Conservation (phyloP, 805 yeast genomes). For the Clavispora carvajalis region DNA sequence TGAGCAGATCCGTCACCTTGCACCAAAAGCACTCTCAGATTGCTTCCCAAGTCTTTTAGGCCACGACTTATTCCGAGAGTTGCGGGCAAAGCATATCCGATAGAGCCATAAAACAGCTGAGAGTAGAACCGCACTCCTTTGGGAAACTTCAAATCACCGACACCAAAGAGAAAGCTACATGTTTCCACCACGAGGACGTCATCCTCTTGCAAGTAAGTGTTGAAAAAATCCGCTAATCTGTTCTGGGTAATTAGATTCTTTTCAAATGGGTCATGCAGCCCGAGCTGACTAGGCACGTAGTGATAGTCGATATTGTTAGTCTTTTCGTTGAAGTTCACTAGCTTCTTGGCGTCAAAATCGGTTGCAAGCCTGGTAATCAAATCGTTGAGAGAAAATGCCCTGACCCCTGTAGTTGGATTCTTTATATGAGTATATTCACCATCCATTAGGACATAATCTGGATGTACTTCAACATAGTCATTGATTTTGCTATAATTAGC, state of each 20-base stretch:
- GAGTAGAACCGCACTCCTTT: conserved; percentile 46
- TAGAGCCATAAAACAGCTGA: conserved; percentile 77
- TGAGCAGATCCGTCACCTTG: conserved; percentile 96
- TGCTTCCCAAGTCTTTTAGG: conserved; percentile 45
- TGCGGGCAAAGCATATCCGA: conserved; percentile 86
- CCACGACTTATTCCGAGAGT: conserved; percentile 80
- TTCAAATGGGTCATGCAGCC: conserved; percentile 3
- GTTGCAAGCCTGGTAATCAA: conserved; percentile 28
- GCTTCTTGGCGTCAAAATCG: conserved; percentile 13
- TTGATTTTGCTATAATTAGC: conserved; percentile 18
- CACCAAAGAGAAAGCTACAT: conserved; percentile 75
- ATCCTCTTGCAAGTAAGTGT: conserved; percentile 43
- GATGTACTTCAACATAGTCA: conserved; percentile 33
- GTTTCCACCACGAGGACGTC: conserved; percentile 80
- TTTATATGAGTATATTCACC: conserved; percentile 20
- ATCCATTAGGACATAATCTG: conserved; percentile 37
- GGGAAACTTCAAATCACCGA: conserved; percentile 64
- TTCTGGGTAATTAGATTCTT: conserved; percentile 22
- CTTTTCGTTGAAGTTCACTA: conserved; percentile 7
- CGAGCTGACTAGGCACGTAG: conserved; percentile 8
- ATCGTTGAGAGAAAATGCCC: conserved; percentile 26
- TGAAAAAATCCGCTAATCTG: conserved; percentile 31
- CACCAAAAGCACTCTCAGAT: conserved; percentile 59
- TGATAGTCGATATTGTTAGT: conserved; percentile 15
- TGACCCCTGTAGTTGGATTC: conserved; percentile 17